These are phyloP conservation scores for Trichosporon inkin DNA, from an alignment of 1,284 basidiomycete species.

Conservation along the genomic window DNA sequence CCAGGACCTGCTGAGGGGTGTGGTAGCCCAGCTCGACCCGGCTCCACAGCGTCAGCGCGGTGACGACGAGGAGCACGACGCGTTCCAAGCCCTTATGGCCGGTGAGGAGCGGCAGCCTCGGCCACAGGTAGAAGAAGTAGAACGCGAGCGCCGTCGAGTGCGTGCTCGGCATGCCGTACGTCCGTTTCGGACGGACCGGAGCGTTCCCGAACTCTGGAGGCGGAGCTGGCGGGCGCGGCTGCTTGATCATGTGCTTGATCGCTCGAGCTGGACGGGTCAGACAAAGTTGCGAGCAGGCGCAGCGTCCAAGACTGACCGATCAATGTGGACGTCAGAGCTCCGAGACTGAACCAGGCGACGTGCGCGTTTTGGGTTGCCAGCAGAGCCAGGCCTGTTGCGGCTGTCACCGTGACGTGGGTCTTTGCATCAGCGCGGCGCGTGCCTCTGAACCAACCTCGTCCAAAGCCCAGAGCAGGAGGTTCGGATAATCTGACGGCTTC, in stretches of 20 bases:
- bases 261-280: conserved; percentile 59
- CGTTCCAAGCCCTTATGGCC: conserved; percentile 53
- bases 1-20: conserved; percentile 67
- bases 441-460: conserved; percentile 34
- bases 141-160: conserved; percentile 73
- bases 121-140: conserved; percentile 63
- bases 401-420: conserved; percentile 57
- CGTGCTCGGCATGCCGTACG: conserved; percentile 76
- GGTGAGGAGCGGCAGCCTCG: conserved; percentile 58
- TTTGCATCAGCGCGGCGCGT: conserved; percentile 14
- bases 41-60: conserved; percentile 59
- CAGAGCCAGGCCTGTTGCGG: conserved; percentile 57
- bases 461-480: conserved; percentile 35
- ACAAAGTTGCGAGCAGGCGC: no score
- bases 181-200: conserved; percentile 34
- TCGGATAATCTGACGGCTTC: conserved; percentile 41
- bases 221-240: conserved; percentile 62
- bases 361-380: conserved; percentile 66
- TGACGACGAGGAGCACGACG: conserved; percentile 4
- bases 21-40: conserved; percentile 77
- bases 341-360: conserved; percentile 63
- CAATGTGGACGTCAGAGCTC: conserved; percentile 61
- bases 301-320: conserved; percentile 27
- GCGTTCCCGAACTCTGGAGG: conserved; percentile 30
- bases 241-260: conserved; percentile 63